These are phyloP conservation scores for Xylaria venustula DNA, from an alignment of 495 filamentous ascomycete genomes.

Conservation along the genomic window DNA sequence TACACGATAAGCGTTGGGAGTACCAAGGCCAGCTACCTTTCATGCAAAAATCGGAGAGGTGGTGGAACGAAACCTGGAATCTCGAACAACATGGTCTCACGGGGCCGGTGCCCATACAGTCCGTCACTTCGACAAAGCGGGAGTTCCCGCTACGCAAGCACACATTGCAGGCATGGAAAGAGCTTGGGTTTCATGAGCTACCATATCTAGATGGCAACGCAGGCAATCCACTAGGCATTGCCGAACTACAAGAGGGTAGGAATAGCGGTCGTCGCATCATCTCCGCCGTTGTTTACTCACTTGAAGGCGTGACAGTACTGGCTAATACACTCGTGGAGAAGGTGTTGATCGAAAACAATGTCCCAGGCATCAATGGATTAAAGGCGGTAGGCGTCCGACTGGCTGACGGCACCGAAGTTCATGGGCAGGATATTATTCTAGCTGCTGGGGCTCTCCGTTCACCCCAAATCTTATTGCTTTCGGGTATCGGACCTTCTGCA, in stretches of 20 bases:
- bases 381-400: slow-evolving; percentile 25
- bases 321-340: slow-evolving; percentile 27
- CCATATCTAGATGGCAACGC: too few relatives aligned
- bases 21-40: slow-evolving; percentile 35
- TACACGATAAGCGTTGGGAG: slow-evolving; percentile 37
- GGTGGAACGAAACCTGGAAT: slow-evolving; percentile 2
- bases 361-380: background rate
- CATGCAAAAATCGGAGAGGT: slow-evolving; percentile 25
- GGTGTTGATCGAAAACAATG: slow-evolving; percentile 22
- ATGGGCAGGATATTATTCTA: slow-evolving; percentile 45
- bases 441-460: slow-evolving; percentile 50
- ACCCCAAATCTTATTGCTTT: slow-evolving; percentile 56
- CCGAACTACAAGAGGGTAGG: too few relatives aligned
- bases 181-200: too few relatives aligned
- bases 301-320: slow-evolving; percentile 26
- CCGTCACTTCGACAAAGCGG: too few relatives aligned
- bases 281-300: background rate
- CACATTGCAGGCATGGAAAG: too few relatives aligned
- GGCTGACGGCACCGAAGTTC: slow-evolving; percentile 17
- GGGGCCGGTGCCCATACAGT: too few relatives aligned
- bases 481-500: slow-evolving; percentile 51
- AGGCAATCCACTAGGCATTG: too few relatives aligned
- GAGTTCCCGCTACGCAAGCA: too few relatives aligned
- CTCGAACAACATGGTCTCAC: too few relatives aligned
- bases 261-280: too few relatives aligned